Evolutionary conservation across 345 rosid genomes (phyloP).

Genomic region (Cardamine chenopodiifolia): DNA sequence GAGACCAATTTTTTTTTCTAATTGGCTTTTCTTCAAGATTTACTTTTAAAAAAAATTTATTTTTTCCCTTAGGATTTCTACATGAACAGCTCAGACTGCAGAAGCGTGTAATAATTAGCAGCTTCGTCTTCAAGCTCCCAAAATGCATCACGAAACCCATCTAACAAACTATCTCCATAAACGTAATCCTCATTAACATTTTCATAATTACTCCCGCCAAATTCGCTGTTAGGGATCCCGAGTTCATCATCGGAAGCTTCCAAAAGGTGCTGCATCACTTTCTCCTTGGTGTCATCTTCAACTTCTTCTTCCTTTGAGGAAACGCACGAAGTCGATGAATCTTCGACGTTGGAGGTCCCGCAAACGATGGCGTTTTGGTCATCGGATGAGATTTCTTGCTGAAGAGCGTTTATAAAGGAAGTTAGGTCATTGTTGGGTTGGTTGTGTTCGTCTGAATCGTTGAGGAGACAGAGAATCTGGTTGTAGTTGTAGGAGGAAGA

Average conservation of each 20-base stretch:
- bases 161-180: slow-evolving; percentile 37
- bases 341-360: slow-evolving; percentile 3
- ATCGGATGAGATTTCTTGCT: slow-evolving; percentile 56
- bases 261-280: slow-evolving; percentile 70
- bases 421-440: slow-evolving; percentile 58
- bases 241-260: slow-evolving; percentile 93
- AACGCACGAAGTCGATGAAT: slow-evolving; percentile 24
- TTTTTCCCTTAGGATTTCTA: slow-evolving; percentile 23
- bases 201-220: slow-evolving; percentile 33
- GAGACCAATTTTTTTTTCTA: slow-evolving; percentile 5
- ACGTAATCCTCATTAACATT: slow-evolving; percentile 16
- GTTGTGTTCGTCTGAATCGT: slow-evolving; percentile 62
- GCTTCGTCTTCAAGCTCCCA: slow-evolving; percentile 87
- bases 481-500: slow-evolving; percentile 44
- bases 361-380: slow-evolving; percentile 13
- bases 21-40: slow-evolving; percentile 13
- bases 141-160: slow-evolving; percentile 53
- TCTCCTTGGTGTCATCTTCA: slow-evolving; percentile 47
- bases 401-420: slow-evolving; percentile 58
- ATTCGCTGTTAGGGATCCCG: slow-evolving; percentile 64
- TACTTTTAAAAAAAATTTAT: not conserved
- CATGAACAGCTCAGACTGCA: slow-evolving; percentile 68
- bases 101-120: slow-evolving; percentile 60
- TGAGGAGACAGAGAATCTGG: slow-evolving; percentile 64
- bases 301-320: slow-evolving; percentile 39